Evolutionary conservation across 2,329 filamentous ascomycete genomes (phyloP).

Genomic region (Neurospora crassa): DNA sequence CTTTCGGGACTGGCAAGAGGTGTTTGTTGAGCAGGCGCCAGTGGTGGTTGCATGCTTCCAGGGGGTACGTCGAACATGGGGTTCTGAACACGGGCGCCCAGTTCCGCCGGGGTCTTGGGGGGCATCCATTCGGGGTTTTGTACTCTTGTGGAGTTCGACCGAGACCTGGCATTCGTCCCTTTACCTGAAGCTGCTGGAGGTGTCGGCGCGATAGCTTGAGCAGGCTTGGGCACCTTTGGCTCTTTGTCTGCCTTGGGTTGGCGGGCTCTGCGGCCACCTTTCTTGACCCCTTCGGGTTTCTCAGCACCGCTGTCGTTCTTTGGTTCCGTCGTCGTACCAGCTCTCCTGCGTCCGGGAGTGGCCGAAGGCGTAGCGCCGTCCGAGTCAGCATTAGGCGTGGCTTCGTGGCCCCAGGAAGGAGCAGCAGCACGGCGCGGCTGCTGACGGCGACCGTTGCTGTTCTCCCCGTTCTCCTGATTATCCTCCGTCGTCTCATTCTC

Average conservation of each 20-base stretch:
- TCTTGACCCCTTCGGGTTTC: constrained; percentile 29
- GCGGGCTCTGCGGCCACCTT: constrained; percentile 29
- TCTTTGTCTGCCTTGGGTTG: constrained; percentile 34
- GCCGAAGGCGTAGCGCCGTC: constrained; percentile 48
- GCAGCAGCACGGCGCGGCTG: constrained; percentile 57
- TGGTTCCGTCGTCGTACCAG: constrained; percentile 18
- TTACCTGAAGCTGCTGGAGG: constrained; percentile 23
- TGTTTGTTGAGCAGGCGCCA: constrained; percentile 24
- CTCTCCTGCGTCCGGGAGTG: constrained; percentile 47
- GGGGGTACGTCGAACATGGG: constrained; percentile 34
- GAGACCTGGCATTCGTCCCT: constrained; percentile 38
- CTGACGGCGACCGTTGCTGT: constrained; percentile 41
- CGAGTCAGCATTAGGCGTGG: constrained; percentile 39
- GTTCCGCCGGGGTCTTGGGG: constrained; percentile 27
- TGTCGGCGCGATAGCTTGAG: constrained; percentile 37
- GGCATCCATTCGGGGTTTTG: constrained; percentile 32
- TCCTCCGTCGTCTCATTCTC: constrained; percentile 46
- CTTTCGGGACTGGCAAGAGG: constrained; percentile 25
- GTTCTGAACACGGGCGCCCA: constrained; percentile 27
- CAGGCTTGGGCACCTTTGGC: constrained; percentile 30
- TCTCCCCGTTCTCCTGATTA: constrained; percentile 46
- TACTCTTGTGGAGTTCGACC: constrained; percentile 42
- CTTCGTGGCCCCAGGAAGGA: constrained; percentile 61
- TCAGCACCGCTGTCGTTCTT: constrained; percentile 36
- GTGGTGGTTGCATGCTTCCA: constrained; percentile 33